Evolutionary conservation across 768 basidiomycete genomes (phyloP), one percentile per base, ranked within the genome.

Genomic region (Phlegmacium glaucopus): DNA sequence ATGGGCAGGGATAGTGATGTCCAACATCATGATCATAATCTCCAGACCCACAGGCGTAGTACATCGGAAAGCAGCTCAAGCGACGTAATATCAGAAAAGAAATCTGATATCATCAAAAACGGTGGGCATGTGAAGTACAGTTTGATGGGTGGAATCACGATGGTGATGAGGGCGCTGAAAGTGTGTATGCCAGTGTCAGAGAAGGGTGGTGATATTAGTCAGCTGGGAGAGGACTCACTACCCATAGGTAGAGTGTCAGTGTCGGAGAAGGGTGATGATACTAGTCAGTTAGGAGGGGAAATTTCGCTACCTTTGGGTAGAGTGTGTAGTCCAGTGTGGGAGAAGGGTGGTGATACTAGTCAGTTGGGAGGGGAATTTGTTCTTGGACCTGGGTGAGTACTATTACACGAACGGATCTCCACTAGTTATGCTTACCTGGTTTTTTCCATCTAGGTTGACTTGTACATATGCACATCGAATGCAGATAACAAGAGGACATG

Each of bases 301-400:
- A 94, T 95, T 60, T n/a, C n/a, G n/a, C n/a, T n/a, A 77, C 75
- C 8, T 65, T 72, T 50, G 76, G 72, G 15, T n/a, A n/a, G n/a
- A n/a, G n/a, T n/a, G n/a, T n/a, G n/a, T n/a, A n/a, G n/a, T n/a
- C n/a, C n/a, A n/a, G n/a, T 90, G 11, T 88, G 87, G 82, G 85
- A 85, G 68, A 80, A 79, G 50, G 86, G 84, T 3, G 91, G 91
- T 0, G 83, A 92, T 57, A 63, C 83, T 36, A 66, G 75, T 35
- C 90, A 94, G 65, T 72, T 95, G 15, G 94, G 94, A 9, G 94
- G 94, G 17, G 94, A 97, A 69, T 94, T 95, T 60, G 77, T 75
- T 8, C 64, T 72, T 50, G 76, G 72, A 16, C 22, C 22, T 22
- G 22, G 22, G 22, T 22, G 22, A 22, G 22, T 22, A 22, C 22